phyloP scores from a whole-genome alignment of 768 basidiomycete species.

The Lactarius tabidus region DNA sequence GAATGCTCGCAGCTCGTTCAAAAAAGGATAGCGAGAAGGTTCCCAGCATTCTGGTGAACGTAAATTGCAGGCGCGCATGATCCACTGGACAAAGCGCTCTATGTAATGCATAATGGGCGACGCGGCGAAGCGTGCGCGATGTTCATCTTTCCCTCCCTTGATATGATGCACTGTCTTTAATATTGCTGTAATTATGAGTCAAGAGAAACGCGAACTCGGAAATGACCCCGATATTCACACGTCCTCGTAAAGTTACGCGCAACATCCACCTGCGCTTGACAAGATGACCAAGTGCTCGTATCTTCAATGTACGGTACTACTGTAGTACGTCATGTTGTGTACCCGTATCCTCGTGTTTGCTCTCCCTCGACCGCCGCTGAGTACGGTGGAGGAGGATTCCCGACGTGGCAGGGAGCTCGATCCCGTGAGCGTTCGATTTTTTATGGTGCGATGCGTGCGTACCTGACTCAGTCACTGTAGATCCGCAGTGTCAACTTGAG shows the following conservation, averaged over 20 bases:
- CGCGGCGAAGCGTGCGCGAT: too few species aligned
- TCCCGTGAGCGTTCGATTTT: not conserved
- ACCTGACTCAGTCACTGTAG: not conserved
- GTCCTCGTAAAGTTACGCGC: not conserved
- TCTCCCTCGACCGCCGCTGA: too few species aligned
- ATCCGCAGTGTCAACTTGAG: not conserved
- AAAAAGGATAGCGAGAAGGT: too few species aligned
- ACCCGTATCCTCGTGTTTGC: too few species aligned
- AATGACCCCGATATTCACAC: not conserved
- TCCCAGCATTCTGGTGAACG: not conserved
- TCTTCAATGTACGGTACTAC: too few species aligned
- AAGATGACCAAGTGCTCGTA: too few species aligned
- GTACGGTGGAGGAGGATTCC: too few species aligned
- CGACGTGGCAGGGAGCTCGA: too few species aligned
- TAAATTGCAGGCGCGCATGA: not conserved
- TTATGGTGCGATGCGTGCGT: not conserved
- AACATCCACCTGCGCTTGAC: not conserved
- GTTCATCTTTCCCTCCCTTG: too few species aligned
- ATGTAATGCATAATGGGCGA: not conserved
- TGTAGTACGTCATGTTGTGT: too few species aligned
- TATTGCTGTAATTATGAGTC: not conserved
- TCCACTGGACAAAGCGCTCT: not conserved
- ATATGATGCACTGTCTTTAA: too few species aligned
- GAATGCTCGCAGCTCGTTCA: too few species aligned
- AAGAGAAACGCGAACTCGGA: not conserved